phyloP scores from a whole-genome alignment of 2,329 filamentous ascomycete species.

The Coniochaeta sp. region DNA sequence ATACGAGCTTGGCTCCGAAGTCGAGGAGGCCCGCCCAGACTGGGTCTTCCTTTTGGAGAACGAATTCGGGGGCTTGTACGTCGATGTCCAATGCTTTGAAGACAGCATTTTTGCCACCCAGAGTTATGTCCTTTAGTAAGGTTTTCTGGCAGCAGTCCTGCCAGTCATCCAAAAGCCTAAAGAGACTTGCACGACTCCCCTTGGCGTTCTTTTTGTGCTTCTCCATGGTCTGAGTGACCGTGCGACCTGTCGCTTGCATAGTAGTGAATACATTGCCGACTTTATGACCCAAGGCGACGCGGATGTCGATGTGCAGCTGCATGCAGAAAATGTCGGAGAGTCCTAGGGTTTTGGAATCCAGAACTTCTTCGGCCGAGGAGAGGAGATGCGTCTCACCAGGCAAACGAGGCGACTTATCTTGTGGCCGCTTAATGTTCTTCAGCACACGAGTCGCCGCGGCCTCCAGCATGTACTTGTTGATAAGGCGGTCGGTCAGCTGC shows the following conservation, averaged over 20 bases:
- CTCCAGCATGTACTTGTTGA: conserved; percentile 16
- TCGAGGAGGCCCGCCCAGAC: conserved; percentile 18
- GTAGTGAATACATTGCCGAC: conserved; percentile 13
- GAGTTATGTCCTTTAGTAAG: conserved; percentile 14
- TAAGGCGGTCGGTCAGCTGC: conserved; percentile 11
- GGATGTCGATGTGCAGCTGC: conserved; percentile 23
- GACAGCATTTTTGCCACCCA: conserved; percentile 12
- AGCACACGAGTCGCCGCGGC: conserved; percentile 18
- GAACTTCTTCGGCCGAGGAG: conserved; percentile 15
- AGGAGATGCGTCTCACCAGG: conserved; percentile 20
- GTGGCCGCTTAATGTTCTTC: conserved; percentile 17
- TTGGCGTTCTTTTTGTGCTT: conserved; percentile 8
- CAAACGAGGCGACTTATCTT: too few relatives aligned
- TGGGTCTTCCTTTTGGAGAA: conserved; percentile 15
- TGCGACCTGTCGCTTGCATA: conserved; percentile 12
- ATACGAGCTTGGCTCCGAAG: conserved; percentile 15
- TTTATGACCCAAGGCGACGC: conserved; percentile 19
- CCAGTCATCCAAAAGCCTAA: conserved; percentile 5
- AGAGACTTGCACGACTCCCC: conserved; percentile 3
- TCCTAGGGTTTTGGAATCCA: conserved; percentile 12
- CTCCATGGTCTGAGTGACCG: conserved; percentile 9
- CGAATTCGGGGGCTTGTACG: conserved; percentile 12
- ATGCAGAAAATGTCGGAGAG: conserved; percentile 20
- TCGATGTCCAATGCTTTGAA: conserved; percentile 7
- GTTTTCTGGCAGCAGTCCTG: conserved; percentile 10